phyloP scores from a whole-genome alignment of 768 basidiomycete genomes.

The Tulasnella sp. region DNA sequence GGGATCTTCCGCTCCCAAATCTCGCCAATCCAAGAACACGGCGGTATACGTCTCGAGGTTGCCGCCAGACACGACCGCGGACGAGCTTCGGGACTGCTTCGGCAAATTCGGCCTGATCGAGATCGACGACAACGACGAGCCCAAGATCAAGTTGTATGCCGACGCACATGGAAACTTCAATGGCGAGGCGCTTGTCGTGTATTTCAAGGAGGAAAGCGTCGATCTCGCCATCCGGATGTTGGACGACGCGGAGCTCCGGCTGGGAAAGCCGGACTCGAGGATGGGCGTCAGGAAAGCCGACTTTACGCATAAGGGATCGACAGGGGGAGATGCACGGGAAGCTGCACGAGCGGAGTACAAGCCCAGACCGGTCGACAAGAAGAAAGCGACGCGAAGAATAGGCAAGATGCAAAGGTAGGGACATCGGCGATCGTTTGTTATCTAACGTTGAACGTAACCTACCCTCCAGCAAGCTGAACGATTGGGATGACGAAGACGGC shows the following conservation, averaged over 20 bases:
- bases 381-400: slow-evolving; percentile 58
- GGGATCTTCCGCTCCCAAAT: slow-evolving; percentile 6
- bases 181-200: slow-evolving; percentile 91
- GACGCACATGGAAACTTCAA: slow-evolving; percentile 62
- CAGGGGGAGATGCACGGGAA: slow-evolving; percentile 28
- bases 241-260: slow-evolving; percentile 81
- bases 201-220: slow-evolving; percentile 96
- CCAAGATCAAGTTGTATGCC: slow-evolving; percentile 93
- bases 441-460: not conserved
- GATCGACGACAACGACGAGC: slow-evolving; percentile 79
- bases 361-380: slow-evolving; percentile 58
- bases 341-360: slow-evolving; percentile 29
- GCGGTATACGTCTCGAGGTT: slow-evolving; percentile 82
- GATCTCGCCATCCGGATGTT: slow-evolving; percentile 67
- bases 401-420: slow-evolving; percentile 76
- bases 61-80: slow-evolving; percentile 57
- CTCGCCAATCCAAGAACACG: slow-evolving; percentile 71
- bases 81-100: slow-evolving; percentile 77
- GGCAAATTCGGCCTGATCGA: slow-evolving; percentile 85
- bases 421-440: not conserved
- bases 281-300: slow-evolving; percentile 70
- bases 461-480: slow-evolving; percentile 60
- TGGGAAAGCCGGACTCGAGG: slow-evolving; percentile 61
- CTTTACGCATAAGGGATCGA: slow-evolving; percentile 54
- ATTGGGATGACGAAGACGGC: slow-evolving; percentile 92